Evolutionary conservation across 108 stramenopile species (phyloP), one percentile per base, ranked within the genome.

Genomic region (Skeletonema menzelii): DNA sequence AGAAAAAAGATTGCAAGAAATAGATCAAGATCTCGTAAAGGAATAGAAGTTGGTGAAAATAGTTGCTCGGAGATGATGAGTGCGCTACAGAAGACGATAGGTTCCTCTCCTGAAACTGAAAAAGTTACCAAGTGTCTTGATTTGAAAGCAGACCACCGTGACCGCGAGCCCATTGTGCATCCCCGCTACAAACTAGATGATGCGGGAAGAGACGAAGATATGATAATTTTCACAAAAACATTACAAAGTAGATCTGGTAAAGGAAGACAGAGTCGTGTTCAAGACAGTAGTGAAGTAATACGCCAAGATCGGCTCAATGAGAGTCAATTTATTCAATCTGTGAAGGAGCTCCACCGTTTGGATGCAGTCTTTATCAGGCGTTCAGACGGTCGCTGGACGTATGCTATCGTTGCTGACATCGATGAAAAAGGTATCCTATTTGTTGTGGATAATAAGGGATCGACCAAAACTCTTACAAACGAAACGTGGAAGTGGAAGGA

Each of bases 351-450:
- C 6, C 66, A 66, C 2, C 57, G 37, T 6, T 63, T 37, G 27
- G 79, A 73, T 69, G 79, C 67, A 44, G 79, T 72, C 13, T 80
- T 73, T 38, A 72, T 80, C 24, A 57, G 79, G 15, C 59, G 79
- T 28, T 73, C 79, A 5, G 67, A 80, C 67, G 79, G 79, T 47
- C 56, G 47, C 6, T 80, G 79, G 79, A 80, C 79, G 8, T 80
- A 80, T 64, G 79, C 79, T 26, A 27, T 80, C 1, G 72, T 63
- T 26, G 61, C 67, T 3, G 55, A 80, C 53, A 70, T 65, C 13
- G 57, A 67, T 15, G 47, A 56, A 49, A 30, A 72, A 47, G 28
- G 61, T 6, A 80, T 80, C n/a, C 38, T 42, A 35, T 80, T 80
- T 72, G 70, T 66, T 35, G 72, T 80, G 6, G 73, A 80, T 59